A percentile compares a stretch with the other conserved stretches of the same genome.
phyloP scores from a whole-genome alignment of 345 rosid genomes.

The Clarkia xantiana region DNA sequence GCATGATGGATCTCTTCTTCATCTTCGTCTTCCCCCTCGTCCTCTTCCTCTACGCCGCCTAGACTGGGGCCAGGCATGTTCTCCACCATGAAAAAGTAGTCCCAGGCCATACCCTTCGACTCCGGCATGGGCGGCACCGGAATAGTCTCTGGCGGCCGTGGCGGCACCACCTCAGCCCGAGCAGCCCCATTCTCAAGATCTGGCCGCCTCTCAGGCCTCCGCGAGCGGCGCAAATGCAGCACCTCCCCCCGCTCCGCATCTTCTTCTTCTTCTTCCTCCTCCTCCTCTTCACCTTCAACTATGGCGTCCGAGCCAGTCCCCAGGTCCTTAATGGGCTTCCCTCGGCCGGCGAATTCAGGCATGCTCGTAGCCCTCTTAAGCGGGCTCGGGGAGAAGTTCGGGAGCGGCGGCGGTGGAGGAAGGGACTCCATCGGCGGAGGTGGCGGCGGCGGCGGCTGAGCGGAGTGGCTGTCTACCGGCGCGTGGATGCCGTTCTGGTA shows the following conservation, averaged over 20 bases:
- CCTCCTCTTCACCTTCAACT: constrained; percentile 28
- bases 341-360: constrained; percentile 22
- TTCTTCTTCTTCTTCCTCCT: constrained; percentile 39
- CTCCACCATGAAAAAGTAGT: constrained; percentile 52
- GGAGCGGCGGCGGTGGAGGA: constrained; percentile 71
- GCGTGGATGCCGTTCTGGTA: constrained; percentile 15
- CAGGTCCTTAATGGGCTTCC: constrained; percentile 3
- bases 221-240: constrained; percentile 11
- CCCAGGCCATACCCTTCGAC: constrained; percentile 40
- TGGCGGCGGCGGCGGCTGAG: constrained; percentile 57
- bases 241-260: constrained; percentile 38
- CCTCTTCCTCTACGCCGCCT: constrained; percentile 13
- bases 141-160: constrained; percentile 18
- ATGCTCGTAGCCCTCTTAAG: constrained; percentile 53
- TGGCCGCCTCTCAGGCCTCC: constrained; percentile 3
- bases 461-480: constrained; percentile 19
- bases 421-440: constrained; percentile 37
- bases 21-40: constrained; percentile 13
- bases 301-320: constrained; percentile 28
- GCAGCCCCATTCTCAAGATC: constrained; percentile 11
- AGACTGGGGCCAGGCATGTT: constrained; percentile 46
- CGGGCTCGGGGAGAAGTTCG: constrained; percentile 67
- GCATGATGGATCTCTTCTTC: constrained; percentile 6
- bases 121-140: constrained; percentile 35
- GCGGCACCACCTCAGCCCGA: constrained; percentile 15